Percentiles rank a stretch among this genome's conserved stretches.
Evolutionary conservation across 2,329 filamentous ascomycete genomes (phyloP).

Genomic region (Colletotrichum sp.): DNA sequence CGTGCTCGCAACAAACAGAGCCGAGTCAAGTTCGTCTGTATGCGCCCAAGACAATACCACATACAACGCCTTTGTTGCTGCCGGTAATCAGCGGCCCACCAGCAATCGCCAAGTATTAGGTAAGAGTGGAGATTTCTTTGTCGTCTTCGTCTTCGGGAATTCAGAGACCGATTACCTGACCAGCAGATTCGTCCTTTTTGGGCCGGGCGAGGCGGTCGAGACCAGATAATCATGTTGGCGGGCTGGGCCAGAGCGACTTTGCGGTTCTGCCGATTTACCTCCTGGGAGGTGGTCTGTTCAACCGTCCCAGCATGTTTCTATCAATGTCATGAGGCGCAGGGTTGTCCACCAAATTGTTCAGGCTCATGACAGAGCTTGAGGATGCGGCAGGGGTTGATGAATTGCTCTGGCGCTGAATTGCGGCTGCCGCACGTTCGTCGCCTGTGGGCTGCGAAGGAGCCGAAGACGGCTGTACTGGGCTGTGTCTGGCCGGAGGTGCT

Average conservation of each 20-base stretch:
- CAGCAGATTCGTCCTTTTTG: conserved; percentile 13
- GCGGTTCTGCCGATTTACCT: conserved; percentile 23
- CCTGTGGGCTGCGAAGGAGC: conserved; percentile 32
- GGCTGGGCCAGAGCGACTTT: neutral
- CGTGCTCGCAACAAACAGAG: neutral
- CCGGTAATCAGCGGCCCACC: neutral
- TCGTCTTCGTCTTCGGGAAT: neutral
- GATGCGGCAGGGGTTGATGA: conserved; percentile 30
- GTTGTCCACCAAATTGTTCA: conserved; percentile 56
- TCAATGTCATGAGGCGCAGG: conserved; percentile 52
- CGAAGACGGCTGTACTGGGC: conserved; percentile 42
- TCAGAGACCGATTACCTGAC: conserved; percentile 10
- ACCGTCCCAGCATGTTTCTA: conserved; percentile 56
- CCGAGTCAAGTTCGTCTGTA: neutral
- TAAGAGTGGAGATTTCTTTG: neutral
- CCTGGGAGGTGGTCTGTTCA: conserved; percentile 40
- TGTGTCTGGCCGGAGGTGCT: conserved; percentile 34
- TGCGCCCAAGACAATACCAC: neutral
- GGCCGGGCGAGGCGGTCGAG: neutral
- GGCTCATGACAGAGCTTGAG: conserved; percentile 53
- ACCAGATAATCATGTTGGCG: neutral
- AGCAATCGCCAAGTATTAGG: neutral
- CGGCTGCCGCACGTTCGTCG: conserved; percentile 39
- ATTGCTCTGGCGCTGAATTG: conserved; percentile 41
- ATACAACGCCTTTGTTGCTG: neutral